A percentile compares a stretch with the other conserved stretches of the same genome.
These are phyloP conservation scores for Xylaria intraflava DNA, from an alignment of 495 filamentous ascomycete genomes.

Conservation along the genomic window DNA sequence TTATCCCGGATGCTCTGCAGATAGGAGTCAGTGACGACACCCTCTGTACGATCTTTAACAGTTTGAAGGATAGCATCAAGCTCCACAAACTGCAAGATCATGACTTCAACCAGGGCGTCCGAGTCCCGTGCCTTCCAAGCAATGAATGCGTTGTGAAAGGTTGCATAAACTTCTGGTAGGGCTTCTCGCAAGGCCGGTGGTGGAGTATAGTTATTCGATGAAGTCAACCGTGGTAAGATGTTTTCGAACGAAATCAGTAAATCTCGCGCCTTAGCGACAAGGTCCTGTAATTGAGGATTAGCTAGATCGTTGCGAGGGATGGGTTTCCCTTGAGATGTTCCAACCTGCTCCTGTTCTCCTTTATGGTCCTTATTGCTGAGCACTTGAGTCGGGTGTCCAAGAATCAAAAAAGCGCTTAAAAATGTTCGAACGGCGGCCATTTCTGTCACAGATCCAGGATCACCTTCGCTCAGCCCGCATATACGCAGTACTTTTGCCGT, in stretches of 20 bases:
- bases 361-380: slow-evolving; percentile 75
- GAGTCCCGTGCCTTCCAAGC: slow-evolving; percentile 95
- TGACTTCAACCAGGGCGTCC: slow-evolving; percentile 79
- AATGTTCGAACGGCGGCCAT: slow-evolving; percentile 83
- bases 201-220: slow-evolving; percentile 47
- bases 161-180: slow-evolving; percentile 63
- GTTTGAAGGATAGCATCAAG: slow-evolving; percentile 94
- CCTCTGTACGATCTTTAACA: slow-evolving; percentile 82
- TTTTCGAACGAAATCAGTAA: slow-evolving; percentile 78
- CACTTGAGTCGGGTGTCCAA: slow-evolving; percentile 87
- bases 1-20: slow-evolving; percentile 89
- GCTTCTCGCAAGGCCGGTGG: slow-evolving; percentile 55
- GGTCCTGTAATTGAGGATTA: slow-evolving; percentile 60
- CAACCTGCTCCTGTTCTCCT: slow-evolving; percentile 63
- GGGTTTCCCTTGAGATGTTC: slow-evolving; percentile 36
- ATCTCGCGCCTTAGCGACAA: slow-evolving; percentile 82
- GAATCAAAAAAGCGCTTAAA: slow-evolving; percentile 84
- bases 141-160: slow-evolving; percentile 86
- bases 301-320: slow-evolving; percentile 46
- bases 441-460: slow-evolving; percentile 60
- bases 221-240: slow-evolving; percentile 52
- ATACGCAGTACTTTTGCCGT: slow-evolving; percentile 69
- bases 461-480: slow-evolving; percentile 67
- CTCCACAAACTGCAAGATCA: slow-evolving; percentile 93
- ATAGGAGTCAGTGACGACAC: slow-evolving; percentile 83